These are phyloP conservation scores for Candida easanensis DNA, from an alignment of 805 yeast genomes.

Conservation along the genomic window DNA sequence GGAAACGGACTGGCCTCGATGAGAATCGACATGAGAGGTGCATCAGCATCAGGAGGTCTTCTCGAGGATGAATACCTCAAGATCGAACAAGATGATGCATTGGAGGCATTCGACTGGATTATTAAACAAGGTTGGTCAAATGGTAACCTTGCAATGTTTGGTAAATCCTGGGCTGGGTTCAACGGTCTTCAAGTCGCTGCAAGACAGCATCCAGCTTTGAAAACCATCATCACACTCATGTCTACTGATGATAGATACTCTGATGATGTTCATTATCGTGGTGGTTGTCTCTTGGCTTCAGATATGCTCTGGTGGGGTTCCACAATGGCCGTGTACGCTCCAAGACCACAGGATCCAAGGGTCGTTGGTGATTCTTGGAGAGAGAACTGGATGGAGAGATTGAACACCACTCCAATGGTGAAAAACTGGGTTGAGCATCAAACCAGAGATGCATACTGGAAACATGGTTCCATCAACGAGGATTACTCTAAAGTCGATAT, in stretches of 20 bases:
- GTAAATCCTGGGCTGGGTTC: slow-evolving; percentile 50
- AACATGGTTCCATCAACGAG: slow-evolving; percentile 45
- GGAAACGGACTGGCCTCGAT: slow-evolving; percentile 45
- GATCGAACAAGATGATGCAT: slow-evolving; percentile 43
- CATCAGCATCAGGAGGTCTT: slow-evolving; percentile 41
- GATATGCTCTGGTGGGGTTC: slow-evolving; percentile 53
- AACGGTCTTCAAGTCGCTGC: slow-evolving; percentile 45
- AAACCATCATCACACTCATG: slow-evolving; percentile 41
- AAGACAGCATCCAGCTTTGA: slow-evolving; percentile 44
- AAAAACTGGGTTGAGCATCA: slow-evolving; percentile 43
- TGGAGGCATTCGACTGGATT: slow-evolving; percentile 43
- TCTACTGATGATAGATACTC: slow-evolving; percentile 47
- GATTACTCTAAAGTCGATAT: slow-evolving; percentile 37
- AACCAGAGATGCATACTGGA: slow-evolving; percentile 44
- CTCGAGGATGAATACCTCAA: slow-evolving; percentile 40
- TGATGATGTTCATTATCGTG: slow-evolving; percentile 49
- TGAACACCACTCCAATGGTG: slow-evolving; percentile 39
- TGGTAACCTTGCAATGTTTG: slow-evolving; percentile 45
- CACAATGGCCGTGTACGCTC: slow-evolving; percentile 42
- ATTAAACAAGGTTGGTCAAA: slow-evolving; percentile 40
- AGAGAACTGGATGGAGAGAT: slow-evolving; percentile 38
- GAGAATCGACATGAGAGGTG: slow-evolving; percentile 46
- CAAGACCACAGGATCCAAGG: slow-evolving; percentile 45
- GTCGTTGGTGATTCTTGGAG: slow-evolving; percentile 39
- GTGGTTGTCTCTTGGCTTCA: slow-evolving; percentile 42